Evolutionary conservation across 106 monocot species (phyloP), one percentile per base, ranked within the genome.

Genomic region (Phalaenopsis equestris): DNA sequence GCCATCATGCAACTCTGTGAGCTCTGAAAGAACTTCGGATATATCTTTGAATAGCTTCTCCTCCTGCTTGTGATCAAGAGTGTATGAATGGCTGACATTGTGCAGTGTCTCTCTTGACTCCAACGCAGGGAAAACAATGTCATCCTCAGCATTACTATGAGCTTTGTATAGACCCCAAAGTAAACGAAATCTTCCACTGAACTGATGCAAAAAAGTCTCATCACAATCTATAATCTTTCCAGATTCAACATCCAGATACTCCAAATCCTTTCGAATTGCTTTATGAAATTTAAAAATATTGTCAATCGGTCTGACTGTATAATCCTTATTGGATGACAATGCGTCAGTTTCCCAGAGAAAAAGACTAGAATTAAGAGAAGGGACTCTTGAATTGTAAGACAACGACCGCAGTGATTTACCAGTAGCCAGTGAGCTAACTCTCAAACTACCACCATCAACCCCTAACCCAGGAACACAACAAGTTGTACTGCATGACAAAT

Each of bases 81-180:
- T 98, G 79, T 98, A 98, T 18, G 94, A 98, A 58, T 94, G 94
- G 75, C 98, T 98, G 46, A 98, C 98, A 82, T 98, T 98, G 78
- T 98, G 98, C 75, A 98, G 90, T 30, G 94, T 82, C 81, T 98
- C 98, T 86, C 83, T 94, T 18, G 98, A 98, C 88, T 98, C 98
- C 75, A 98, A 88, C 75, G 94, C 98, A 19, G 98, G 98, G 79
- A 98, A 98, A 75, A 98, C 94, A 81, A 98, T 94, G 5, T 94
- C 94, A 89, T 98, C 98, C 79, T 98, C 98, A 75, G 98, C 98
- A 89, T 94, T 98, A 82, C 98, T 98, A 75, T 98, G 98, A 79
- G 94, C 94, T 82, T 85, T 89, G 82, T 98, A 98, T 8, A 98
- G 82, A 41, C 98, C 98, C 92, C 94, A 92, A 72, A 98, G 84